Evolutionary conservation across 75 land plant genomes (phyloP).

Genomic region (Cupressus sempervirens): DNA sequence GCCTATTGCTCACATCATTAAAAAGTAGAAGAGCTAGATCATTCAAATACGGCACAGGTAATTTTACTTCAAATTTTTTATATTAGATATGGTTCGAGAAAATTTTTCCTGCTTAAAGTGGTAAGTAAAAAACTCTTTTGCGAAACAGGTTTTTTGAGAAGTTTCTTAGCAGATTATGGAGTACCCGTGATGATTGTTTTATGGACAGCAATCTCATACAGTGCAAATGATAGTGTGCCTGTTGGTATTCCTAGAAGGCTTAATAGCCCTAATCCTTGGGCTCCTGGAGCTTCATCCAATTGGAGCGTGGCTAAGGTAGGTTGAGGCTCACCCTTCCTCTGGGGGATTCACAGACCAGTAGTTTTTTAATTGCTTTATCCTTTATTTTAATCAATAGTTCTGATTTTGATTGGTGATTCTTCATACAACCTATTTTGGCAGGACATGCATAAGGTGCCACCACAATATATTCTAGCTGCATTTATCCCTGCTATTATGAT

Average conservation of each 20-base stretch:
- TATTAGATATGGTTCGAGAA: no score
- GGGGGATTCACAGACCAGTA: neutral
- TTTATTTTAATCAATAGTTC: neutral
- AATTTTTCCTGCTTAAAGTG: no score
- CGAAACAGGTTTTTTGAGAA: constrained; percentile 67
- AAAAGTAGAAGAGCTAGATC: no score
- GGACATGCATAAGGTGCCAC: constrained; percentile 22
- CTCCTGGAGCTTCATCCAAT: constrained; percentile 57
- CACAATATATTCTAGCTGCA: constrained; percentile 20
- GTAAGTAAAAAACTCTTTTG: neutral
- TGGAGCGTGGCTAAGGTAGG: constrained; percentile 74
- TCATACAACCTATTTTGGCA: neutral
- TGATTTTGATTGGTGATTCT: neutral
- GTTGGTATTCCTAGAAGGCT: constrained; percentile 69
- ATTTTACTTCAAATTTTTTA: no score
- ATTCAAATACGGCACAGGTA: no score
- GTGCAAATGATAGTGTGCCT: constrained; percentile 50
- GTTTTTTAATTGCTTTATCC: neutral
- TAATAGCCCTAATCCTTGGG: constrained; percentile 89
- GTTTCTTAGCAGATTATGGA: no score
- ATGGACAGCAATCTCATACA: constrained; percentile 86
- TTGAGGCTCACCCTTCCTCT: neutral
- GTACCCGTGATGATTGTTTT: constrained; percentile 88
- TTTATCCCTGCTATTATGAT: constrained; percentile 28
- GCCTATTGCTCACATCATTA: no score